These are phyloP conservation scores for Starmerella bombi DNA, from an alignment of 805 yeast species.

Conservation along the genomic window DNA sequence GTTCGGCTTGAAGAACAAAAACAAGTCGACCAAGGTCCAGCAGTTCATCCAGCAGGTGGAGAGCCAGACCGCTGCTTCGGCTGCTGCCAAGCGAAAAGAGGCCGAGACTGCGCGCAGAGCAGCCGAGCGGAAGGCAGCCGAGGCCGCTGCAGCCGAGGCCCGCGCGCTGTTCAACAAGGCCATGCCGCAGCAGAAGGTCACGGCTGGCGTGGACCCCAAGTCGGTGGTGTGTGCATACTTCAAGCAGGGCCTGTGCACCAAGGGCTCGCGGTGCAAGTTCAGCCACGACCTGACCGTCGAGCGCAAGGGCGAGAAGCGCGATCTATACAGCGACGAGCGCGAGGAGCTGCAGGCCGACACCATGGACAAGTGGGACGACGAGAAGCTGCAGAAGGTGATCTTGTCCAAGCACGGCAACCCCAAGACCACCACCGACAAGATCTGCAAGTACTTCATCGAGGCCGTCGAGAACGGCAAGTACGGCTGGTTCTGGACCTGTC, in stretches of 20 bases:
- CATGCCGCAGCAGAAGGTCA: constrained; percentile 67
- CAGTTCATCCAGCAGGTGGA: constrained; percentile 55
- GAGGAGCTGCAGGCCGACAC: constrained; percentile 59
- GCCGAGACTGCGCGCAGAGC: constrained; percentile 57
- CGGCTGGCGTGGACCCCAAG: constrained; percentile 96
- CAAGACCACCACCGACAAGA: constrained; percentile 83
- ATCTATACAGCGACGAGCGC: constrained; percentile 82
- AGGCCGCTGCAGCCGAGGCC: constrained; percentile 78
- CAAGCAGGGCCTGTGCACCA: constrained; percentile 71
- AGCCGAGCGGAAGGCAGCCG: constrained; percentile 82
- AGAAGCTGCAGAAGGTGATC: constrained; percentile 74
- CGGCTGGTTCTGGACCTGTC: constrained; percentile 99
- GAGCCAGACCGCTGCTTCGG: constrained; percentile 43
- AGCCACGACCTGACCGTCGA: constrained; percentile 79
- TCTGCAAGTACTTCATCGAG: constrained; percentile 86
- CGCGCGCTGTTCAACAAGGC: constrained; percentile 56
- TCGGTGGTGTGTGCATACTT: constrained; percentile 80
- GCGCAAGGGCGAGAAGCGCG: constrained; percentile 79
- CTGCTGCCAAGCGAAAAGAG: constrained; percentile 51
- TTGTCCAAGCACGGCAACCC: constrained; percentile 88
- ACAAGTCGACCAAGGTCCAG: constrained; percentile 86
- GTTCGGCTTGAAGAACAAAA: constrained; percentile 90
- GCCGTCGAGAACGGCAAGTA: constrained; percentile 96
- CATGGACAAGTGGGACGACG: constrained; percentile 97
- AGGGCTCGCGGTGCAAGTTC: constrained; percentile 63